A percentile compares a stretch with the other conserved stretches of the same genome.
These are phyloP conservation scores for Fomitopsis serialis DNA, from an alignment of 768 basidiomycete species.

Conservation along the genomic window DNA sequence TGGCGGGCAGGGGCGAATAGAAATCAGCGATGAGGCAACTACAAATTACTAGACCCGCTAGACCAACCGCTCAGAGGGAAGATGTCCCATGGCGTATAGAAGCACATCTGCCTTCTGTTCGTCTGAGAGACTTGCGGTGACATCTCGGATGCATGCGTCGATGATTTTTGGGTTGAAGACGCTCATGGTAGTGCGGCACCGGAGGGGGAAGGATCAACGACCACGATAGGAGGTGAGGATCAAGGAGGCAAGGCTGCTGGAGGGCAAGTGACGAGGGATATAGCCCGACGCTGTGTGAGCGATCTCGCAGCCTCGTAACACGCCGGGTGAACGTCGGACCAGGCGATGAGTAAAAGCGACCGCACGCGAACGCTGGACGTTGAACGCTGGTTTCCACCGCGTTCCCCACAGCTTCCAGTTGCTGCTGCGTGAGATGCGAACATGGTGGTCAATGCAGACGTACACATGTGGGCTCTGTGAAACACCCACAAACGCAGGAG, in stretches of 20 bases:
- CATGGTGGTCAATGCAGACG: too few relatives aligned
- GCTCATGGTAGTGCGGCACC: constrained; percentile 32
- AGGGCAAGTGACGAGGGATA: background rate
- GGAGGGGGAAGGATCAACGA: background rate
- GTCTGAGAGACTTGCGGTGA: constrained; percentile 49
- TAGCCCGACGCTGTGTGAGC: background rate
- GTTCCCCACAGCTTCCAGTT: too few relatives aligned
- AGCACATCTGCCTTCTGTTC: constrained; percentile 68
- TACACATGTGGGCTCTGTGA: too few relatives aligned
- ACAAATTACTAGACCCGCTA: constrained; percentile 3
- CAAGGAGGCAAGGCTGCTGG: background rate
- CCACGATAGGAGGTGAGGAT: background rate
- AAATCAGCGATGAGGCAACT: constrained; percentile 1
- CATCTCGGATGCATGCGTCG: constrained; percentile 71
- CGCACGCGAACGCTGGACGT: too few relatives aligned
- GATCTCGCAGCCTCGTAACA: background rate
- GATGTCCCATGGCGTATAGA: constrained; percentile 77
- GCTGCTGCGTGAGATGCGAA: too few relatives aligned
- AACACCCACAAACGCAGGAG: too few relatives aligned
- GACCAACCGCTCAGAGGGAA: constrained; percentile 64
- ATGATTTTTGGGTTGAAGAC: constrained; percentile 75
- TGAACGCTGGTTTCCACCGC: too few relatives aligned
- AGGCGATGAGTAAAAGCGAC: background rate
- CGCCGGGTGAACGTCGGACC: background rate
- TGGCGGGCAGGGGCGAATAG: constrained; percentile 12